Evolutionary conservation across 2,329 filamentous ascomycete species (phyloP).

Genomic region (Aureobasidium lini): DNA sequence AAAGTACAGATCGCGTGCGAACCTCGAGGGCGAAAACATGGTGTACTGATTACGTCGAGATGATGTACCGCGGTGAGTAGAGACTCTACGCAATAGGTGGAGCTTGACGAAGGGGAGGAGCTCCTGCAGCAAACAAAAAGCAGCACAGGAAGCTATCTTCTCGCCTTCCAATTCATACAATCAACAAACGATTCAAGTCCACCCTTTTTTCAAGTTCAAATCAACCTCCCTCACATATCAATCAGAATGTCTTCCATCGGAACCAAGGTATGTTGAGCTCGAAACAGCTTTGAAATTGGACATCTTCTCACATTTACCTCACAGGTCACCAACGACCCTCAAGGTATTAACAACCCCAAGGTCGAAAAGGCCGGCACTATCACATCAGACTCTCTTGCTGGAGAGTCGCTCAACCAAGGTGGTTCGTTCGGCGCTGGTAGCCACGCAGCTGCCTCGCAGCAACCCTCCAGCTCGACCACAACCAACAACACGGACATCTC

Average conservation of each 20-base stretch:
- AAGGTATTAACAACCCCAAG: slow-evolving; percentile 43
- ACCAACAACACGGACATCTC: slow-evolving; percentile 51
- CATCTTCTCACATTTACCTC: not conserved
- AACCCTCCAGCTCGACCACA: slow-evolving; percentile 47
- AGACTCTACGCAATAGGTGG: not conserved
- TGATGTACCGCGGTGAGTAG: not conserved
- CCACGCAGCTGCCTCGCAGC: slow-evolving; percentile 42
- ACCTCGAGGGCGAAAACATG: not conserved
- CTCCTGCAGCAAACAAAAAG: slow-evolving; percentile 1
- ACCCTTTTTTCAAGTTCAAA: not conserved
- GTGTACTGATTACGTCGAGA: not conserved
- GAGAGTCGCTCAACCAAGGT: slow-evolving; percentile 55
- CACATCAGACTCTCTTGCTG: slow-evolving; percentile 64
- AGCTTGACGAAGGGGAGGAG: not conserved
- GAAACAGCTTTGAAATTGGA: not conserved
- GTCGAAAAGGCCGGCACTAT: slow-evolving; percentile 59
- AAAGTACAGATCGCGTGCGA: not conserved
- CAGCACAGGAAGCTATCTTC: slow-evolving; percentile 4
- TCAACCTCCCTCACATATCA: not conserved
- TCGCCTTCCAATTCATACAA: not conserved
- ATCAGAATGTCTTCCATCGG: slow-evolving; percentile 10
- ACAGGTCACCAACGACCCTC: slow-evolving; percentile 43
- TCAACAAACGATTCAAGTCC: not conserved
- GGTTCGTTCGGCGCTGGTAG: slow-evolving; percentile 57
- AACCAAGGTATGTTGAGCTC: slow-evolving; percentile 5